phyloP scores from a whole-genome alignment of 2,329 filamentous ascomycete genomes.

The Trichoderma afroharzianum region DNA sequence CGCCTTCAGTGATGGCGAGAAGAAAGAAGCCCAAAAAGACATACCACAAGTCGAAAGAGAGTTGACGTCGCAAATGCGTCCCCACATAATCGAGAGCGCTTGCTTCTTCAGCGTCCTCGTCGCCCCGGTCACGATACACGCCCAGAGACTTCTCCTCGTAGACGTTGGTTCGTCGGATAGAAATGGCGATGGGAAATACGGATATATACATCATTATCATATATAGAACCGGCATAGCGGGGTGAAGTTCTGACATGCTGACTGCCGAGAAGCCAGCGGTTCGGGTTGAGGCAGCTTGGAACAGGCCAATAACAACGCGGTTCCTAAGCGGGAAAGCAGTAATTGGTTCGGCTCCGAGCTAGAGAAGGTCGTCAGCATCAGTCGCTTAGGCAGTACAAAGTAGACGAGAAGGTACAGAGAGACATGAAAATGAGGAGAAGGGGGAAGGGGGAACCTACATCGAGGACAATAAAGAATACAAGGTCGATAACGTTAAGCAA shows the following conservation, averaged over 20 bases:
- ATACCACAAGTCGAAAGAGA: slow-evolving; percentile 98
- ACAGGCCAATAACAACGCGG: slow-evolving; percentile 79
- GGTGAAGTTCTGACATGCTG: slow-evolving; percentile 73
- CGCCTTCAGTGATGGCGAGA: slow-evolving; percentile 82
- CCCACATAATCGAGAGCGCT: slow-evolving; percentile 78
- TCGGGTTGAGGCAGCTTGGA: slow-evolving; percentile 83
- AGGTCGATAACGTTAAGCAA: slow-evolving; percentile 80
- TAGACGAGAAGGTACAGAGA: not conserved
- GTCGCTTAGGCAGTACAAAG: not conserved
- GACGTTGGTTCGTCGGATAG: slow-evolving; percentile 88
- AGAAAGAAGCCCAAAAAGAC: slow-evolving; percentile 92
- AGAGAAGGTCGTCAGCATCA: slow-evolving; percentile 22
- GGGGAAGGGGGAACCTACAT: slow-evolving; percentile 52
- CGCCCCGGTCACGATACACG: slow-evolving; percentile 55
- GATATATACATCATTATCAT: slow-evolving; percentile 99
- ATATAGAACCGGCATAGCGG: slow-evolving; percentile 89
- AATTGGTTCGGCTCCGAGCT: slow-evolving; percentile 71
- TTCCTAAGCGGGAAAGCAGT: slow-evolving; percentile 65
- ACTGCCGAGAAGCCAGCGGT: slow-evolving; percentile 88
- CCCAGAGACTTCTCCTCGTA: slow-evolving; percentile 89
- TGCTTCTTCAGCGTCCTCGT: slow-evolving; percentile 47
- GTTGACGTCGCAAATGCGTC: slow-evolving; percentile 83
- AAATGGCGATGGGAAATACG: slow-evolving; percentile 94
- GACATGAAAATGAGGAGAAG: slow-evolving; percentile 19
- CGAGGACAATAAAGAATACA: slow-evolving; percentile 87